A percentile compares a stretch with the other conserved stretches of the same genome.
Evolutionary conservation across 78 protist genomes (phyloP).

Genomic region (Pigoraptor vietnamica): DNA sequence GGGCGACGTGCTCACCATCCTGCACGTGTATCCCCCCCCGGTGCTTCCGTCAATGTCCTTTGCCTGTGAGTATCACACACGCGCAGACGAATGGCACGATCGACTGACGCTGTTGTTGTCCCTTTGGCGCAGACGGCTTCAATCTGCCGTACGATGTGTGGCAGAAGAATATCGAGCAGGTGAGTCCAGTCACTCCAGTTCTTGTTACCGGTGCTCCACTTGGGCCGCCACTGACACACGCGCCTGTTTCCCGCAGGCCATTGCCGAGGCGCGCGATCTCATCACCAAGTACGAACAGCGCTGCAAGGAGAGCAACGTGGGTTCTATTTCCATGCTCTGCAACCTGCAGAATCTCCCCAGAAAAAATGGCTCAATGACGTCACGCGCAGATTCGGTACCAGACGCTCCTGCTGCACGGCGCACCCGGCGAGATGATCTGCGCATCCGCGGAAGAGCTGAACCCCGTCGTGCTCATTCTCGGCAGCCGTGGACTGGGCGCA

Average conservation of each 20-base stretch:
- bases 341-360: too few species aligned
- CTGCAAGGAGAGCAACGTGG: neutral
- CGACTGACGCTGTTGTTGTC: neutral
- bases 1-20: neutral
- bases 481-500: neutral
- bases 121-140: neutral
- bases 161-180: neutral
- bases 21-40: neutral
- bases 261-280: neutral
- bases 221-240: too few species aligned
- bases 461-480: neutral
- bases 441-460: neutral
- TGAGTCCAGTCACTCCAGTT: neutral
- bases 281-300: neutral
- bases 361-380: too few species aligned
- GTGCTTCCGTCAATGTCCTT: neutral
- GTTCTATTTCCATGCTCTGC: too few species aligned
- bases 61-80: neutral
- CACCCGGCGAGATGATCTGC: neutral
- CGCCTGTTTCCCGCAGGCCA: too few species aligned
- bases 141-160: neutral
- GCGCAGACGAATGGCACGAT: neutral
- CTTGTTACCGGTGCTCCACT: neutral
- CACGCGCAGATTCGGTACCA: neutral
- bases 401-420: neutral